Conservation (phyloP, 192 early-diverging fungal genomes). For the Coemansia sp. region DNA sequence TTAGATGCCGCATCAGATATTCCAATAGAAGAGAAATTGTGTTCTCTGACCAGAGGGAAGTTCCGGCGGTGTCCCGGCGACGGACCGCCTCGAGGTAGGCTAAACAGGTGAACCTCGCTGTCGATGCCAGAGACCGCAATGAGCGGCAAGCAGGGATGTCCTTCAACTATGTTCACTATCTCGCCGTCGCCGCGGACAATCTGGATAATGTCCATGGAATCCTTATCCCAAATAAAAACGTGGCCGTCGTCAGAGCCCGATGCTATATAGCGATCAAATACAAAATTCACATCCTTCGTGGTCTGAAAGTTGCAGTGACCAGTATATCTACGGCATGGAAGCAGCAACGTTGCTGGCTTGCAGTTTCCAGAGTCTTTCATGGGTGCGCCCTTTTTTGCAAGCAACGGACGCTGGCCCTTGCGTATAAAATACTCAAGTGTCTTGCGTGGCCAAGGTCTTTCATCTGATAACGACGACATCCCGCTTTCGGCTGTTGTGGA, state of each 20-base stretch:
- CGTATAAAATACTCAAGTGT: slow-evolving; percentile 25
- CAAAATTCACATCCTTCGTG: slow-evolving; percentile 73
- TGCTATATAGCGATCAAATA: slow-evolving; percentile 64
- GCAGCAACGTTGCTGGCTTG: slow-evolving; percentile 20
- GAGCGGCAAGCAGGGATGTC: slow-evolving; percentile 58
- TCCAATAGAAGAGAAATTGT: slow-evolving; percentile 15
- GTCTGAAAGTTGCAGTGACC: slow-evolving; percentile 54
- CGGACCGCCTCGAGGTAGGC: slow-evolving; percentile 47
- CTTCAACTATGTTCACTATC: slow-evolving; percentile 58
- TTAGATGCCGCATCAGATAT: slow-evolving; percentile 5
- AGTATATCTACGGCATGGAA: slow-evolving; percentile 27
- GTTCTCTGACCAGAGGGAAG: slow-evolving; percentile 23
- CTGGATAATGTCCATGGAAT: slow-evolving; percentile 58
- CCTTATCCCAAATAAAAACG: slow-evolving; percentile 66
- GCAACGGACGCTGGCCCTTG: neutral
- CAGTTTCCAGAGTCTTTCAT: neutral
- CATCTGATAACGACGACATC: neutral
- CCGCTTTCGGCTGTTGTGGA: neutral
- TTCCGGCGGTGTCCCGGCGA: slow-evolving; percentile 24
- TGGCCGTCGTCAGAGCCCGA: slow-evolving; percentile 78
- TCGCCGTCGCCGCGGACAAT: slow-evolving; percentile 65
- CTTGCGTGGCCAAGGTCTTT: slow-evolving; percentile 18
- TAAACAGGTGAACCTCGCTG: slow-evolving; percentile 67
- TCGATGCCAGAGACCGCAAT: slow-evolving; percentile 76
- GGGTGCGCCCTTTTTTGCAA: neutral